Evolutionary conservation across 352 stramenopile genomes (phyloP).

Genomic region (Phytophthora macrochlamydospora): DNA sequence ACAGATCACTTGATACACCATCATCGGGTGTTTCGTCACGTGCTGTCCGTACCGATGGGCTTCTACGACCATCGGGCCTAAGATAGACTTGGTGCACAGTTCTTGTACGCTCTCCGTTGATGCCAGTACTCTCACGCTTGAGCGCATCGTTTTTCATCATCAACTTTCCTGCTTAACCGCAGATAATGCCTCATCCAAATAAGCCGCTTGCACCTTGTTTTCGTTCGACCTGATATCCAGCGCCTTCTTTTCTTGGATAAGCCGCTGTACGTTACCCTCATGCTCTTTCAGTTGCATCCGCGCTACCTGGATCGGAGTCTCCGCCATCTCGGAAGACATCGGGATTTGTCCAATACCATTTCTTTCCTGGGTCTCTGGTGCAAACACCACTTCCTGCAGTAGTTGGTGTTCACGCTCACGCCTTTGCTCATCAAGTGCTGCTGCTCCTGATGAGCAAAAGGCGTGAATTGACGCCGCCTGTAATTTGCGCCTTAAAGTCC

Average conservation of each 20-base stretch:
- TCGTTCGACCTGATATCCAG: conserved; percentile 42
- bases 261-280: conserved; percentile 34
- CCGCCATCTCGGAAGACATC: neutral
- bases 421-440: conserved; percentile 42
- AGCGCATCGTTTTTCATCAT: too few relatives aligned
- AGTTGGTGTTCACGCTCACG: conserved; percentile 52
- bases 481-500: conserved; percentile 52
- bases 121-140: too few relatives aligned
- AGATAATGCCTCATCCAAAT: conserved; percentile 36
- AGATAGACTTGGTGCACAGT: conserved; percentile 51
- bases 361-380: conserved; percentile 28
- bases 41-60: conserved; percentile 60
- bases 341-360: conserved; percentile 13
- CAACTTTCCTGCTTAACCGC: conserved; percentile 51
- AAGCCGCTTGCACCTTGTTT: conserved; percentile 22
- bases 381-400: conserved; percentile 54
- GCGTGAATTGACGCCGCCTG: conserved; percentile 40
- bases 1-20: conserved; percentile 10
- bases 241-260: conserved; percentile 54
- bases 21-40: conserved; percentile 12
- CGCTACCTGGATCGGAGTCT: conserved; percentile 21
- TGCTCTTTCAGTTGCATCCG: conserved; percentile 37
- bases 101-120: conserved; percentile 20
- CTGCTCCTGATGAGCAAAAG: conserved; percentile 56
- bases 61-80: conserved; percentile 64